Percentiles rank a stretch among this genome's conserved stretches.
These are phyloP conservation scores for Fremontodendron californicum DNA, from an alignment of 345 rosid genomes.

Conservation along the genomic window DNA sequence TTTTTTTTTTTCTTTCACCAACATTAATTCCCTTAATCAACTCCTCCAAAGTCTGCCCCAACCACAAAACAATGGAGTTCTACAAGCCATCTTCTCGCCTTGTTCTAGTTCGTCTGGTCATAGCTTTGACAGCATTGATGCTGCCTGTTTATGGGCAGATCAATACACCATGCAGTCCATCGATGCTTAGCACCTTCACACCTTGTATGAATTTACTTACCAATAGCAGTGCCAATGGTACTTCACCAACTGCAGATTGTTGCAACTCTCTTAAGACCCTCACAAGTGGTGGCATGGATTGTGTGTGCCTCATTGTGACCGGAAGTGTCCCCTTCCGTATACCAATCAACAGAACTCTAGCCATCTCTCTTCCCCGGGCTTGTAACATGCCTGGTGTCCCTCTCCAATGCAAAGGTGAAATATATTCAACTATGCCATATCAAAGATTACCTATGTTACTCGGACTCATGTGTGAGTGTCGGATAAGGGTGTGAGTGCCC, in stretches of 20 bases:
- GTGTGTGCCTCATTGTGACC: conserved; percentile 64
- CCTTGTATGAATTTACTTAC: conserved; percentile 72
- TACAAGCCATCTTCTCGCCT: neutral
- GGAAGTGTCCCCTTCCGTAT: conserved; percentile 64
- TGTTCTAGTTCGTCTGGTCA: conserved; percentile 3
- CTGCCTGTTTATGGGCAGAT: conserved; percentile 44
- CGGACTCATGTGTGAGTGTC: too few relatives aligned
- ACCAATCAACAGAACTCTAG: conserved; percentile 73
- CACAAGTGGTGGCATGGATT: conserved; percentile 53
- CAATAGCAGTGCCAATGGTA: conserved; percentile 52
- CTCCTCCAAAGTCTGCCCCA: neutral
- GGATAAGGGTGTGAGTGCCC: too few relatives aligned
- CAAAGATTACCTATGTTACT: too few relatives aligned
- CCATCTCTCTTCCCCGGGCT: conserved; percentile 76
- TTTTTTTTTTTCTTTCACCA: neutral
- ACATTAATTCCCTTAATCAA: neutral
- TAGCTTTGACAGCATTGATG: conserved; percentile 19
- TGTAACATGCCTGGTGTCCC: conserved; percentile 84
- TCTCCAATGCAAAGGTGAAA: conserved; percentile 65
- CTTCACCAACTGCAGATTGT: conserved; percentile 56
- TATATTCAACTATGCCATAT: neutral
- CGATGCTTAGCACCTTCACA: conserved; percentile 46
- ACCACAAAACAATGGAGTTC: conserved; percentile 18
- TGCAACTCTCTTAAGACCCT: conserved; percentile 61
- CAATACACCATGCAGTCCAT: conserved; percentile 45